Percentiles rank a stretch among this genome's conserved stretches.
These are phyloP conservation scores for Exophiala bonariae DNA, from an alignment of 2,329 filamentous ascomycete genomes.

Conservation along the genomic window DNA sequence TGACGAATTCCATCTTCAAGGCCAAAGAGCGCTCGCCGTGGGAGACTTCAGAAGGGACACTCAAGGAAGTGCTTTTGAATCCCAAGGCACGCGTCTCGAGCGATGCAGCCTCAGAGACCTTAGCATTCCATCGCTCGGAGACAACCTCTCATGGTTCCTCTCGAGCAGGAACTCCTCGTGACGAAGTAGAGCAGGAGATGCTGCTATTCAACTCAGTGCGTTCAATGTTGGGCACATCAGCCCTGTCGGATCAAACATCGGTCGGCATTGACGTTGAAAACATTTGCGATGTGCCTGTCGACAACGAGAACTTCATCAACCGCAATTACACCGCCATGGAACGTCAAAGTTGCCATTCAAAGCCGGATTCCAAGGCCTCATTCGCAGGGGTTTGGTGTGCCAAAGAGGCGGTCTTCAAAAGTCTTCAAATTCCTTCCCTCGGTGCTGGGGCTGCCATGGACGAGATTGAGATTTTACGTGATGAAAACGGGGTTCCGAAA, in stretches of 20 bases:
- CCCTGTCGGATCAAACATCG: background rate
- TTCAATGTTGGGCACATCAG: background rate
- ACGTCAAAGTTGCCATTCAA: background rate
- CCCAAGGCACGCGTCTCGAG: slow-evolving; percentile 5
- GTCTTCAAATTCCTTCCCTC: slow-evolving; percentile 2
- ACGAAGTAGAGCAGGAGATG: slow-evolving; percentile 4
- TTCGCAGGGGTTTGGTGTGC: slow-evolving; percentile 16
- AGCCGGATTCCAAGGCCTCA: slow-evolving; percentile 6
- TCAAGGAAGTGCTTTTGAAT: slow-evolving; percentile 5
- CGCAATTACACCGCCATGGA: slow-evolving; percentile 16
- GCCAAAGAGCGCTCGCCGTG: slow-evolving; percentile 6
- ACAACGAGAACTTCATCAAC: slow-evolving; percentile 12
- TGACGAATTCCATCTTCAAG: slow-evolving; percentile 7
- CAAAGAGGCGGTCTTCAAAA: slow-evolving; percentile 20
- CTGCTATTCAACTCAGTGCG: slow-evolving; percentile 2
- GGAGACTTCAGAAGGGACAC: slow-evolving; percentile 1
- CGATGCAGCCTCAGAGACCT: slow-evolving; percentile 1
- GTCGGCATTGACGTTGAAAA: slow-evolving; percentile 8
- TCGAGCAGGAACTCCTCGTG: background rate
- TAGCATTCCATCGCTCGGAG: background rate
- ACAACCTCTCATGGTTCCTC: background rate
- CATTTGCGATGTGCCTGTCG: background rate
- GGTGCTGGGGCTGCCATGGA: slow-evolving; percentile 14
- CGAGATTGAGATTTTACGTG: slow-evolving; percentile 15
- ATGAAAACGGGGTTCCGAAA: slow-evolving; percentile 2